A percentile compares a stretch with the other conserved stretches of the same genome.
phyloP scores from a whole-genome alignment of 2,329 filamentous ascomycete genomes.

The Ophiosphaerella narmari region DNA sequence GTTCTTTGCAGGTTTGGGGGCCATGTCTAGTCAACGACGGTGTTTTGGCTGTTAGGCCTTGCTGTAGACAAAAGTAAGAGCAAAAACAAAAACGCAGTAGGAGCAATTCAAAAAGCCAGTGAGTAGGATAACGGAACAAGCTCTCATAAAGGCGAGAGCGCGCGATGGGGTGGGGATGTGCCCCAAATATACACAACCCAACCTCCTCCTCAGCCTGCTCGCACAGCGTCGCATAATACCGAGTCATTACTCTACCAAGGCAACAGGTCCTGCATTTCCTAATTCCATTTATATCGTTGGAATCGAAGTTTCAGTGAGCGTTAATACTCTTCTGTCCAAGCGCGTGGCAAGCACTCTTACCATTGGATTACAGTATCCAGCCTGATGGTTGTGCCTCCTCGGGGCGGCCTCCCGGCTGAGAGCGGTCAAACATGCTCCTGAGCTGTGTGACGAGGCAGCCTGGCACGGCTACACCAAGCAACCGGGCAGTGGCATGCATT shows the following conservation, averaged over 20 bases:
- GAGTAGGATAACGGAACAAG: background rate
- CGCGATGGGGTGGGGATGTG: background rate
- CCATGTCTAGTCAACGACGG: too few relatives aligned
- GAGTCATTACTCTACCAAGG: conserved; percentile 20
- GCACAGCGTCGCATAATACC: conserved; percentile 3
- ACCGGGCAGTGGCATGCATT: background rate
- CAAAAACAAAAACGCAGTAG: too few relatives aligned
- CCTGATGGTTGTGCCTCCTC: background rate
- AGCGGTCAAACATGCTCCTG: background rate
- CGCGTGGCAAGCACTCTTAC: background rate
- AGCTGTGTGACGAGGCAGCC: background rate
- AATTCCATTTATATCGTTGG: conserved; percentile 12
- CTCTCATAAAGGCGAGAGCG: background rate
- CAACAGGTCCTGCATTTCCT: conserved; percentile 23
- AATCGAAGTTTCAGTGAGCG: conserved; percentile 29
- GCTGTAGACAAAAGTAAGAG: too few relatives aligned
- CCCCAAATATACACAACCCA: conserved; percentile 14
- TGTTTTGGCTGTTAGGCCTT: too few relatives aligned
- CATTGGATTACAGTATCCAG: conserved; percentile 3
- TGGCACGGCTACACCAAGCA: background rate
- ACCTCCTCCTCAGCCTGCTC: conserved; percentile 5
- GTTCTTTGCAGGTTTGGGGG: too few relatives aligned
- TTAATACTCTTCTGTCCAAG: conserved; percentile 1
- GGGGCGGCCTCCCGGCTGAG: background rate
- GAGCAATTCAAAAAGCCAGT: too few relatives aligned